Evolutionary conservation across 2,329 filamentous ascomycete species (phyloP).

Genomic region (Epichloe gansuensis): DNA sequence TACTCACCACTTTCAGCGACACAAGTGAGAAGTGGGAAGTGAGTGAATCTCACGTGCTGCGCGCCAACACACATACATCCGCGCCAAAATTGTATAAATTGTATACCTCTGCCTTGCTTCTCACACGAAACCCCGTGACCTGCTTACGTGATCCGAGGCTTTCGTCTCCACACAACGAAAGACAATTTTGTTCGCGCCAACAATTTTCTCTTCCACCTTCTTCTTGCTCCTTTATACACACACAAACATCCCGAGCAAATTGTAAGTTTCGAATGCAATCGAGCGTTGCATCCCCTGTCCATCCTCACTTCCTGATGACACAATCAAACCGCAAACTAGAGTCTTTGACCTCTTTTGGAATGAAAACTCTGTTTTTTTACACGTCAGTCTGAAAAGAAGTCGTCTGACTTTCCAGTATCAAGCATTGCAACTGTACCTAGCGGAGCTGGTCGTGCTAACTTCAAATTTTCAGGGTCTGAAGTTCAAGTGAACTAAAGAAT

Average conservation of each 20-base stretch:
- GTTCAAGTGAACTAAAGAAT: conserved; percentile 7
- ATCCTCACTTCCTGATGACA: conserved; percentile 58
- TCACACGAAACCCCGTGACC: conserved; percentile 21
- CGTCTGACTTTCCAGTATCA: conserved; percentile 3
- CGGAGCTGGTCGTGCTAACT: conserved; percentile 15
- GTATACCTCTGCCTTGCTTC: conserved; percentile 10
- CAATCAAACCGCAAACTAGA: conserved; percentile 83
- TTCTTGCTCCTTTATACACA: conserved; percentile 5
- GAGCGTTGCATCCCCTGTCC: conserved; percentile 1
- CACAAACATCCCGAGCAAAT: conserved; percentile 2
- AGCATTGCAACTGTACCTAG: not conserved
- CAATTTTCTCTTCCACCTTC: conserved; percentile 14
- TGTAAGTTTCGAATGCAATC: conserved; percentile 8
- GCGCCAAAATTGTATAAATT: too few species aligned
- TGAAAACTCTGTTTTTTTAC: conserved; percentile 75
- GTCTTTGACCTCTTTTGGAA: conserved; percentile 77
- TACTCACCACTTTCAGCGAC: not conserved
- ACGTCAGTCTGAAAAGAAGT: conserved; percentile 76
- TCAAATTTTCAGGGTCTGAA: not conserved
- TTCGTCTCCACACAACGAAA: conserved; percentile 10
- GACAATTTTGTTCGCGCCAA: conserved; percentile 14
- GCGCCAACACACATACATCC: not conserved
- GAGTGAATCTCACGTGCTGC: not conserved
- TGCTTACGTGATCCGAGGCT: conserved; percentile 12
- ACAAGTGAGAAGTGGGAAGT: not conserved